phyloP scores from a whole-genome alignment of 2,329 filamentous ascomycete species.

The Ophiocordyceps australis region DNA sequence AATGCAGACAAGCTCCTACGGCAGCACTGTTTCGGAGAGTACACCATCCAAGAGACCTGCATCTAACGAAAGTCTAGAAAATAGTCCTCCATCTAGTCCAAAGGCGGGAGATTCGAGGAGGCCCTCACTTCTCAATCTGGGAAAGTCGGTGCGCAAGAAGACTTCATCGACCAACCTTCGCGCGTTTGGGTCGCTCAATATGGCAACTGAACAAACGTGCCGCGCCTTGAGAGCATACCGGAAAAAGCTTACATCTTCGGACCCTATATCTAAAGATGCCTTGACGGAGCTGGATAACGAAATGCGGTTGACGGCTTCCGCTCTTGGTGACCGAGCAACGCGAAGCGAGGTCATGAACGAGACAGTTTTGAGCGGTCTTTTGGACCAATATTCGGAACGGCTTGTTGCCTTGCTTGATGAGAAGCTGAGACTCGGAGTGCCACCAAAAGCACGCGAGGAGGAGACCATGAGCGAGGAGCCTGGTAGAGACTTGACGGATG shows the following conservation, averaged over 20 bases:
- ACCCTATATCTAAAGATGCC: conserved; percentile 35
- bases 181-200: conserved; percentile 36
- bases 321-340: conserved; percentile 37
- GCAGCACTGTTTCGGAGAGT: conserved; percentile 20
- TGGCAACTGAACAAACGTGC: conserved; percentile 46
- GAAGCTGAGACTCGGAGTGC: conserved; percentile 22
- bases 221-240: conserved; percentile 43
- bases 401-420: conserved; percentile 56
- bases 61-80: conserved; percentile 22
- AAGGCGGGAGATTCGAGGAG: conserved; percentile 26
- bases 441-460: conserved; percentile 1
- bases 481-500: background rate
- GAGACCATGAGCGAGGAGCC: no score
- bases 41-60: conserved; percentile 29
- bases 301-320: conserved; percentile 41
- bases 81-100: conserved; percentile 31
- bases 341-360: conserved; percentile 37
- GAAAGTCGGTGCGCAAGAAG: conserved; percentile 27
- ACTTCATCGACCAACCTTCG: conserved; percentile 25
- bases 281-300: conserved; percentile 48
- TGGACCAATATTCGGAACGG: conserved; percentile 61
- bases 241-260: conserved; percentile 40
- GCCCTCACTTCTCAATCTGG: conserved; percentile 35
- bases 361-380: conserved; percentile 39
- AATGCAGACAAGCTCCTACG: conserved; percentile 21